Evolutionary conservation across 148 eudicot species (phyloP), one percentile per base, ranked within the genome.

Genomic region (Amaranthus cruentus): DNA sequence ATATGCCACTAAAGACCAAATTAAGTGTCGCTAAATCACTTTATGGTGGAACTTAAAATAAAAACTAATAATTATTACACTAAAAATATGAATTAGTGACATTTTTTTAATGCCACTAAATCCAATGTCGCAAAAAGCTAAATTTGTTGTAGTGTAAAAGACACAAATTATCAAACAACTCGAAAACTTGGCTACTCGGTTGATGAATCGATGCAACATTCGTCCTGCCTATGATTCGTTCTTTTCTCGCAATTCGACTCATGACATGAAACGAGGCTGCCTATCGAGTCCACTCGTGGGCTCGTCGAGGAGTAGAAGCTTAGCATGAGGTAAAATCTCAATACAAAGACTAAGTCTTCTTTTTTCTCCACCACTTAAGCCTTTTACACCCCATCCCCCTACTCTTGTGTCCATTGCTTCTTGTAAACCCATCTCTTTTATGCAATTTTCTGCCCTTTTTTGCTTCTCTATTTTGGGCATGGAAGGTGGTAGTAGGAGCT

Each of bases 201-300:
- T 91, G 97, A 74, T 91, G 96, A 52, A 91, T 87, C 0, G 93
- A 85, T 0, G 81, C 81, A 5, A 89, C 51, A 21, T 87, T 70
- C 0, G 89, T 88, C 61, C 73, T 83, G n/a, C 72, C 73, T 44
- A 85, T 83, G 14, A 61, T 71, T 2, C 52, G 58, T 53, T 74
- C 81, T 13, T 76, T 80, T 0, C 66, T 62, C 2, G 77, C 66
- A 55, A 87, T 80, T 7, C 85, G 69, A 15, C 77, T 88, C 78
- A 90, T 81, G 66, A 90, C 96, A 77, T 83, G 75, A 77, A 81
- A 90, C 0, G 96, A 86, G 0, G 96, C 92, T 0, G 96, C 96
- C 81, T 78, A 15, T 81, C 84, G 28, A 81, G 78, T 1, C 84
- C 84, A 46, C 73, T 81, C 0, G 84, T 81, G 3, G 81, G 84